These are phyloP conservation scores for Phytopythium helicoides DNA, from an alignment of 352 stramenopile genomes.

Conservation along the genomic window DNA sequence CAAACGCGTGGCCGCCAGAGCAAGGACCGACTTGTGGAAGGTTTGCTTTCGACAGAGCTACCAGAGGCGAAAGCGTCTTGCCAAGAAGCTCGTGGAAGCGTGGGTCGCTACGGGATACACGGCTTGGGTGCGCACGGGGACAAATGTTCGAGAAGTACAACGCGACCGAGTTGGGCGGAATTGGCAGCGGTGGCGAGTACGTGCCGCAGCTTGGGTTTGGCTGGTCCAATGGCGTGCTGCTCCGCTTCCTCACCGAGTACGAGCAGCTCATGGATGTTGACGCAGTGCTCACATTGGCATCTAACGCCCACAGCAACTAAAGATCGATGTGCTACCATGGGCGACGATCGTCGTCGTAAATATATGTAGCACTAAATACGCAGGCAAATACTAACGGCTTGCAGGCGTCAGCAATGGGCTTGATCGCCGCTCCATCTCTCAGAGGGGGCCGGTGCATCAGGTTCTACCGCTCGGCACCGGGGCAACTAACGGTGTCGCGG, in stretches of 20 bases:
- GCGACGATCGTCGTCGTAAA: too few species aligned
- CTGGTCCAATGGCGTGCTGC: constrained; percentile 85
- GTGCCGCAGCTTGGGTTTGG: constrained; percentile 87
- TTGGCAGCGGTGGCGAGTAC: constrained; percentile 85
- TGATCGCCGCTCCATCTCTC: not conserved
- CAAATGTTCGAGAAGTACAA: constrained; percentile 92
- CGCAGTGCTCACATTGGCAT: not conserved
- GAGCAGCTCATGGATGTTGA: constrained; percentile 44
- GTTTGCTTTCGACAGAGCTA: constrained; percentile 54
- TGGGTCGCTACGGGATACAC: constrained; percentile 62
- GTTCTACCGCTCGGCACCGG: not conserved
- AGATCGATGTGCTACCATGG: too few species aligned
- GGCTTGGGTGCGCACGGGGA: constrained; percentile 63
- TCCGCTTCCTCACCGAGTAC: constrained; percentile 82
- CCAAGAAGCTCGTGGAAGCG: constrained; percentile 43
- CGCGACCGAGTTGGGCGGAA: constrained; percentile 50
- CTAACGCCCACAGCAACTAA: too few species aligned
- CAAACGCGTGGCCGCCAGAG: constrained; percentile 85
- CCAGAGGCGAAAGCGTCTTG: constrained; percentile 46
- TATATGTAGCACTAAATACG: too few species aligned
- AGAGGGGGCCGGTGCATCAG: not conserved
- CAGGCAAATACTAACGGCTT: too few species aligned
- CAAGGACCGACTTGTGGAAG: constrained; percentile 81
- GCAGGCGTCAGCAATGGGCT: too few species aligned
- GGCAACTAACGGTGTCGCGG: constrained; percentile 1